Percentiles rank a stretch among this genome's conserved stretches.
phyloP scores from a whole-genome alignment of 2,329 filamentous ascomycete genomes.

The Phyllosticta citribraziliensis region DNA sequence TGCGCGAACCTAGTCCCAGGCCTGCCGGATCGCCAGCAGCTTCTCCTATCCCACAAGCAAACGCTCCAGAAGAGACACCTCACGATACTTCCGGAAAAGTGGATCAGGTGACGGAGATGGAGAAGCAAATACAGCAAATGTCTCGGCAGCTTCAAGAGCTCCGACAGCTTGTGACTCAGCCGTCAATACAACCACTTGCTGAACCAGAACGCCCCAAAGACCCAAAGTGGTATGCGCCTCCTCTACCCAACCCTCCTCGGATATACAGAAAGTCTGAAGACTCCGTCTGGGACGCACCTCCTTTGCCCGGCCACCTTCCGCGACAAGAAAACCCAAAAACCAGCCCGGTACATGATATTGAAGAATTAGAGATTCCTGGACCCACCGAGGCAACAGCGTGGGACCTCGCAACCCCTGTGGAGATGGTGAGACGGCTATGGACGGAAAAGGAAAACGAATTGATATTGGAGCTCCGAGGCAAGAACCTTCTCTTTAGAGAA shows the following conservation, averaged over 20 bases:
- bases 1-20: neutral
- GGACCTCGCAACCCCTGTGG: neutral
- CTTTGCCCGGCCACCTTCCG: neutral
- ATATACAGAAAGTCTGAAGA: neutral
- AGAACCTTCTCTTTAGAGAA: neutral
- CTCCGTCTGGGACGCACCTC: slow-evolving; percentile 4
- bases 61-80: slow-evolving; percentile 2
- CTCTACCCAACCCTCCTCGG: neutral
- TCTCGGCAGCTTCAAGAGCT: neutral
- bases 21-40: neutral
- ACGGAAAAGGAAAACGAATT: neutral
- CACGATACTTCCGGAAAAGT: slow-evolving; percentile 5
- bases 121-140: slow-evolving; percentile 6
- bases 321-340: neutral
- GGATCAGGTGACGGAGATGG: slow-evolving; percentile 8
- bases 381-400: neutral
- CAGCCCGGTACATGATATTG: neutral
- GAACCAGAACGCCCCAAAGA: neutral
- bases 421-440: neutral
- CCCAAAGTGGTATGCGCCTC: neutral
- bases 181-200: neutral
- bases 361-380: neutral
- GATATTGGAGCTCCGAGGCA: neutral
- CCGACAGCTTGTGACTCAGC: neutral
- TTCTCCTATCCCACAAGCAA: neutral